Conservation (phyloP, 495 filamentous ascomycete species). For the Penicillium simplicissimum region DNA sequence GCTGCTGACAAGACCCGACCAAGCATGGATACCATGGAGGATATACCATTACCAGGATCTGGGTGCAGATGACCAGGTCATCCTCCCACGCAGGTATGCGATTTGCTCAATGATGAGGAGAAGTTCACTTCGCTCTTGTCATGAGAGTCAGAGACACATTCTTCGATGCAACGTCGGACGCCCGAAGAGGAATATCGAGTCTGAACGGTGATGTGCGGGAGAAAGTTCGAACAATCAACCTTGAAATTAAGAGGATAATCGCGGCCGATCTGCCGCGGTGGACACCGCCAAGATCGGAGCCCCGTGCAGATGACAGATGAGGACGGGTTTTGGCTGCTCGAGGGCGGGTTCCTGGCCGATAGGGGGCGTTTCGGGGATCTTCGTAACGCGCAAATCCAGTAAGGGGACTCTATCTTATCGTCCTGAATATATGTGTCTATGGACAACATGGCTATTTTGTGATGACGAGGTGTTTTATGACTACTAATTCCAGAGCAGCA, state of each 20-base stretch:
- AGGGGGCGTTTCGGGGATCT: constrained; percentile 17
- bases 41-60: neutral
- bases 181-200: neutral
- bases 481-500: too few species aligned
- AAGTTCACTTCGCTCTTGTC: neutral
- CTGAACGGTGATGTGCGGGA: constrained; percentile 22
- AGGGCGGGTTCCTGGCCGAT: constrained; percentile 20
- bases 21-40: neutral
- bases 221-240: constrained; percentile 8
- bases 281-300: constrained; percentile 43
- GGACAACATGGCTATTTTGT: too few species aligned
- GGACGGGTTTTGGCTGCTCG: constrained; percentile 12
- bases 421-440: too few species aligned
- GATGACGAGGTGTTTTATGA: too few species aligned
- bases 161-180: constrained; percentile 1
- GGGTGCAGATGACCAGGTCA: neutral
- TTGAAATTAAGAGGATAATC: constrained; percentile 32
- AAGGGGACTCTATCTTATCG: neutral
- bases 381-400: constrained; percentile 12
- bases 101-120: neutral
- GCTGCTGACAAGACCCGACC: constrained; percentile 7
- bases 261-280: constrained; percentile 48
- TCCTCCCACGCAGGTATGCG: neutral
- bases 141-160: neutral
- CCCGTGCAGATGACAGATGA: constrained; percentile 46